Evolutionary conservation across 345 rosid genomes (phyloP), one percentile per base, ranked within the genome.

Genomic region (Moricandia arvensis): DNA sequence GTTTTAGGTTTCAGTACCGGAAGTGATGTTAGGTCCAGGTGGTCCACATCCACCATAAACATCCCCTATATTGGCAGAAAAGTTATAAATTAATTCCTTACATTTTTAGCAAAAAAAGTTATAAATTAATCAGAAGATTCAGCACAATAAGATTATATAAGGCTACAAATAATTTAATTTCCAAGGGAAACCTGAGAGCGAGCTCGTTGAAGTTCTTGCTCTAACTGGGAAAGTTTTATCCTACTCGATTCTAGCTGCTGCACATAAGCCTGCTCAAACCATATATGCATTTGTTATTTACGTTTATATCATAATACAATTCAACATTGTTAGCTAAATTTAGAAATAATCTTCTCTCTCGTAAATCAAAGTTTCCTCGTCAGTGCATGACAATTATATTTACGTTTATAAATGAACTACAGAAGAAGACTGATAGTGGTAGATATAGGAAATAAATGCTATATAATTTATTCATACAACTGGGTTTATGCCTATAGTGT

Each of bases 161-260:
- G 24, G n/a, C 41, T 18, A 15, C 12, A 8, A 15, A 66, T 61
- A 9, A 33, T 24, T 27, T 29, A 33, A 64, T 57, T 13, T 37
- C 29, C 0, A 71, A 38, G 41, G 15, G 43, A 61, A 61, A 90
- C 98, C 98, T 91, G 96, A 75, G 97, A 90, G 54, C 97, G 90
- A 34, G 97, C 90, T 80, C 99, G 83, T 55, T 94, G 99, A 73
- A 94, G 96, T 51, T 94, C 97, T 85, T 94, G 99, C 79, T 94
- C 99, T 27, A 94, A 63, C 77, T 94, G 99, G 63, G 85, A 68
- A 53, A 94, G 92, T 83, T 90, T 94, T 38, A 91, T 87, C 72
- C 97, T 90, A 62, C 99, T 90, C 10, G 97, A 66, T 81, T 94
- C 99, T 77, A 94, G 88, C 79, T 94, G 96, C 75, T 94, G 99